Conservation (phyloP, 371 early-diverging fungal species). For the Apophysomyces variabilis region DNA sequence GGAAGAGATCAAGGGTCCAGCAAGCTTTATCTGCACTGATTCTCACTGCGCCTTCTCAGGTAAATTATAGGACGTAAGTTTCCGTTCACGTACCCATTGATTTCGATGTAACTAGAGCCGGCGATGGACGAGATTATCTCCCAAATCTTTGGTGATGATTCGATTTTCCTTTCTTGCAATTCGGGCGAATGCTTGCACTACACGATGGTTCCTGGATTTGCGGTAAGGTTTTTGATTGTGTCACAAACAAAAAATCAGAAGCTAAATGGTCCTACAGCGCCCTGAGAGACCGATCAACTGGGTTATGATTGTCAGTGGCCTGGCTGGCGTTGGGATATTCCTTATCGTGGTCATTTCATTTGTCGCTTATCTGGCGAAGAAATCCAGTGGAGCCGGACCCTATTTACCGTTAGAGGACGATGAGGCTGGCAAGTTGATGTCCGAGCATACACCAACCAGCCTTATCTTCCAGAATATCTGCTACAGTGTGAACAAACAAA, state of each 20-base stretch:
- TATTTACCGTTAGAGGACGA: constrained; percentile 58
- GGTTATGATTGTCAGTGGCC: constrained; percentile 61
- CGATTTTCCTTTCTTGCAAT: constrained; percentile 71
- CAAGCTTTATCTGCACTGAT: constrained; percentile 66
- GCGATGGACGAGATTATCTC: constrained; percentile 76
- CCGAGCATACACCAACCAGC: constrained; percentile 70
- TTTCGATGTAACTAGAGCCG: constrained; percentile 48
- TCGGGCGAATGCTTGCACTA: constrained; percentile 89
- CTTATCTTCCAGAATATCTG: constrained; percentile 69
- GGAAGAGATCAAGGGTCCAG: constrained; percentile 80
- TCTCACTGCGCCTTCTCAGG: constrained; percentile 70
- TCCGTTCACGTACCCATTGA: neutral
- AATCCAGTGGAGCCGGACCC: constrained; percentile 31
- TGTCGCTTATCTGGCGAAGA: constrained; percentile 47
- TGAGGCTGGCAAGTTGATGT: constrained; percentile 74
- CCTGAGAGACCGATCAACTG: constrained; percentile 64
- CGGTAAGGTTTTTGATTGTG: constrained; percentile 16
- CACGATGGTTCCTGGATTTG: constrained; percentile 84
- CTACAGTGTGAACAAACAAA: constrained; percentile 58
- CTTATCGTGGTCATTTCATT: constrained; percentile 49
- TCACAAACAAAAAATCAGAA: neutral
- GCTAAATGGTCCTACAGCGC: constrained; percentile 24
- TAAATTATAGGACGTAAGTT: constrained; percentile 18
- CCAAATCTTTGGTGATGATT: constrained; percentile 75
- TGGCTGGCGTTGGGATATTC: constrained; percentile 63